Base-by-base conservation (phyloP, 805 yeast species). In the Metschnikowia lunata region DNA sequence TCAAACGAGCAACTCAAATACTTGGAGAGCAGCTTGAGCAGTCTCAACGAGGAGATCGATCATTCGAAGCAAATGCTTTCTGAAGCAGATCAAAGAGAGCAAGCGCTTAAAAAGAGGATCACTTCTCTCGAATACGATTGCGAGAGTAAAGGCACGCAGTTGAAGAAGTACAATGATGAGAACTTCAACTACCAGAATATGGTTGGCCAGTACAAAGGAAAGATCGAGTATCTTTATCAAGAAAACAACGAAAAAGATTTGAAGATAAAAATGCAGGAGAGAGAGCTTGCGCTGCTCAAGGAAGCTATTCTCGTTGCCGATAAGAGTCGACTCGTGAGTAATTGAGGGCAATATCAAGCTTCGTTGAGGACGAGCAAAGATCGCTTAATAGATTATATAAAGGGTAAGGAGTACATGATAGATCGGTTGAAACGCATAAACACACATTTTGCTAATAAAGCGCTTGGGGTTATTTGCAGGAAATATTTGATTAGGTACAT, bases 1-100 rank as follows among this genome's bases (percentile, higher is more conserved):
- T 71, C 73, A 44, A 68, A 74, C 26, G 74, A 75, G 33, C 83
- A 81, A 54, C 73, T 78, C 50, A 76, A 73, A 49, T 79, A 75
- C 47, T 85, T 90, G 88, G 71, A 77, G 39, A 58, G 65, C 2
- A 79, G 83, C 49, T 69, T 83, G 8, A 63, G 68, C 23, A 75
- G 70, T 13, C 63, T 85, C 40, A 85, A 81, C 43, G 62, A 60
- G 11, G 71, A 76, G 37, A 60, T 83, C 9, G 75, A 76, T 33
- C 50, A 64, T 7, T 72, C 78, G 30, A 73, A 75, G 13, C 69
- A 72, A 7, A 65, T 64, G 8, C 75, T 75, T 48, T 71, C 75
- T 42, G 82, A 80, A 36, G 76, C 76, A 39, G 70, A 72, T 27
- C 83, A 82, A 55, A 64, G 66, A 30, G 63, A 72, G 23, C 74